Conservation (phyloP, 2,329 filamentous ascomycete species). For the Emmonsia crescens region DNA sequence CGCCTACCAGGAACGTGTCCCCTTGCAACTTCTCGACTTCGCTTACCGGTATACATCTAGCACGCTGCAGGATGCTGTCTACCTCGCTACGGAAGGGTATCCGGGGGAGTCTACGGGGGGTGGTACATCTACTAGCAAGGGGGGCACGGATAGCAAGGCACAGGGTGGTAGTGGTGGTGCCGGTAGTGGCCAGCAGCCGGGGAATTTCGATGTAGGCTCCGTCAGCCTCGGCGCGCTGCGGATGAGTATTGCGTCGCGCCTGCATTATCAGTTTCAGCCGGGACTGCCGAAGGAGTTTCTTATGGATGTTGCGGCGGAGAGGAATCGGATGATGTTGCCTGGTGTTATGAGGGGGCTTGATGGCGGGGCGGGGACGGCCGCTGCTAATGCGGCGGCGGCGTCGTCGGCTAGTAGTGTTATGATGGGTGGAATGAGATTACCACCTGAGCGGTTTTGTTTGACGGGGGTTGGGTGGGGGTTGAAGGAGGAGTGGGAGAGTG, state of each 20-base stretch:
- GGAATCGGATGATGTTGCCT: constrained; percentile 44
- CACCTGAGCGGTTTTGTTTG: constrained; percentile 52
- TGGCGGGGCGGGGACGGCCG: constrained; percentile 10
- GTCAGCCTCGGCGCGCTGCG: constrained; percentile 49
- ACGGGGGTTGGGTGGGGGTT: constrained; percentile 47
- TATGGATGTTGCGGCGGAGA: constrained; percentile 45
- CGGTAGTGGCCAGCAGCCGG: background rate
- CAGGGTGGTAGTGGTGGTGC: no score
- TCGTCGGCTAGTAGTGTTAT: constrained; percentile 23
- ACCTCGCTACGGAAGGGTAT: constrained; percentile 42
- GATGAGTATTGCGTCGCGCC: constrained; percentile 49
- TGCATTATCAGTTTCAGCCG: constrained; percentile 50
- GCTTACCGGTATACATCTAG: constrained; percentile 45
- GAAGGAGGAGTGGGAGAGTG: constrained; percentile 48
- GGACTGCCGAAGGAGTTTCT: constrained; percentile 52
- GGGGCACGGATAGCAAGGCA: constrained; percentile 13
- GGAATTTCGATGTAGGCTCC: constrained; percentile 15
- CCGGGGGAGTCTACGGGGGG: constrained; percentile 26
- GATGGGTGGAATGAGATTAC: constrained; percentile 46
- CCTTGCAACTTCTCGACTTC: constrained; percentile 42
- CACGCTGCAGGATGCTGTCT: constrained; percentile 42
- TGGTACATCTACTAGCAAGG: constrained; percentile 22
- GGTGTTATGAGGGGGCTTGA: constrained; percentile 40
- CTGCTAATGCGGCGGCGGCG: constrained; percentile 11
- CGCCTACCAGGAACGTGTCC: constrained; percentile 43